Conservation (phyloP, 1,284 basidiomycete species). For the Malassezia sympodialis region DNA sequence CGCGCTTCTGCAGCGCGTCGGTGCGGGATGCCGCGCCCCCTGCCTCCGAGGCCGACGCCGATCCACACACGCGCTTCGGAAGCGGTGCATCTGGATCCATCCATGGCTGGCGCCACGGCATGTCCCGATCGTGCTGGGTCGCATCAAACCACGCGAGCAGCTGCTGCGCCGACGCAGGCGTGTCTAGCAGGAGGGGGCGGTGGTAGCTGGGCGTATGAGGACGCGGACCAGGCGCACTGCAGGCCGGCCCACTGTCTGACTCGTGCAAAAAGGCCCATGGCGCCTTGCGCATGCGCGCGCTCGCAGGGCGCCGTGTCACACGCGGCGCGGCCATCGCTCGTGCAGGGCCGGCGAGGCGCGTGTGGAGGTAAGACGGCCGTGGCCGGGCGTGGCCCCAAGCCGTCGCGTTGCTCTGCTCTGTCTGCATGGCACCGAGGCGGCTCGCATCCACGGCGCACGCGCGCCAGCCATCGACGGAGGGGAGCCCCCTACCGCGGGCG, state of each 20-base stretch:
- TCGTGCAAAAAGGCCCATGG: background rate
- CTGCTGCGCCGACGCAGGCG: constrained; percentile 12
- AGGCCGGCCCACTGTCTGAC: background rate
- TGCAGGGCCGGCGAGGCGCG: background rate
- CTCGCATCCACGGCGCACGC: background rate
- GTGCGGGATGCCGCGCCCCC: constrained; percentile 16
- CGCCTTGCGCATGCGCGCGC: background rate
- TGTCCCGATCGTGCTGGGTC: constrained; percentile 59
- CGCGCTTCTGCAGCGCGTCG: constrained; percentile 49
- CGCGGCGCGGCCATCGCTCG: background rate
- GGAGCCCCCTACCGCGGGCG: background rate
- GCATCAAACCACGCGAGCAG: constrained; percentile 58
- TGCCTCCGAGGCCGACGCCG: background rate
- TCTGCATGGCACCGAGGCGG: background rate
- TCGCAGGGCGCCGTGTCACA: background rate
- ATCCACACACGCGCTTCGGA: background rate
- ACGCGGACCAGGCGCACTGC: background rate
- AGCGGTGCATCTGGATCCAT: constrained; percentile 19
- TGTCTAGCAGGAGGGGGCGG: constrained; percentile 24
- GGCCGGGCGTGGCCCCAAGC: background rate
- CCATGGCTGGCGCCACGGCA: constrained; percentile 75
- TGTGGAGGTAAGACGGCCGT: background rate
- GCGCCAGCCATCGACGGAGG: background rate
- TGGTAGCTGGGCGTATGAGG: constrained; percentile 24
- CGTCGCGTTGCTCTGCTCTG: too few relatives aligned